Evolutionary conservation across 129 eudicot species (phyloP).

Genomic region (Sambucus nigra): DNA sequence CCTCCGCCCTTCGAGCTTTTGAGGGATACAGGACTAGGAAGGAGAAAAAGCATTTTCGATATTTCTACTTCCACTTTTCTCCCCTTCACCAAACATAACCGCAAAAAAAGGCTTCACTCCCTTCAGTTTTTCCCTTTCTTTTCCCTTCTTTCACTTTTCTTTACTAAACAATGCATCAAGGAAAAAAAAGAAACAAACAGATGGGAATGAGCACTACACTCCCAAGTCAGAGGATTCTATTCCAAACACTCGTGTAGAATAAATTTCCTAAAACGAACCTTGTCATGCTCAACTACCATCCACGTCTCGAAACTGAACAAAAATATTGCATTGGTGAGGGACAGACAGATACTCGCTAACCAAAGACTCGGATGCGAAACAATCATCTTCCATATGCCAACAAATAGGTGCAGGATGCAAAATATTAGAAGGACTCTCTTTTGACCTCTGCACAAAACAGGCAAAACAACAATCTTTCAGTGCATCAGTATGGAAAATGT

Average conservation of each 20-base stretch:
- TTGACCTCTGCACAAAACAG: conserved; percentile 56
- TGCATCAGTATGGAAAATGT: too few species aligned
- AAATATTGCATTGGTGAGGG: conserved; percentile 58
- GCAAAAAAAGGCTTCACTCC: too few species aligned
- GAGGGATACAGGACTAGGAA: too few species aligned
- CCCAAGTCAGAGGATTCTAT: neutral
- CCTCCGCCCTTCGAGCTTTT: too few species aligned
- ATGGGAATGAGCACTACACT: neutral
- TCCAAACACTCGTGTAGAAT: neutral
- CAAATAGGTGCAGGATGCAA: conserved; percentile 61
- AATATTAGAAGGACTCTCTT: conserved; percentile 59
- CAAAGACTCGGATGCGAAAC: conserved; percentile 49
- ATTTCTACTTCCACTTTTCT: too few species aligned
- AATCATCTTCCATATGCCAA: conserved; percentile 55
- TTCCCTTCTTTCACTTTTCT: too few species aligned
- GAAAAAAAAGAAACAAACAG: neutral
- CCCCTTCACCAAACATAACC: too few species aligned
- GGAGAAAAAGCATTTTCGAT: too few species aligned
- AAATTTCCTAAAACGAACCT: conserved; percentile 37
- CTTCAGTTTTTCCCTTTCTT: too few species aligned
- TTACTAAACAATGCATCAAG: too few species aligned
- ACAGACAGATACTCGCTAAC: conserved; percentile 59
- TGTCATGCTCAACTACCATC: conserved; percentile 89
- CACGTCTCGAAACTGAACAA: conserved; percentile 85
- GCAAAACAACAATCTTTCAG: neutral